Conservation (phyloP, 2,329 filamentous ascomycete genomes). For the Chalara sp. region DNA sequence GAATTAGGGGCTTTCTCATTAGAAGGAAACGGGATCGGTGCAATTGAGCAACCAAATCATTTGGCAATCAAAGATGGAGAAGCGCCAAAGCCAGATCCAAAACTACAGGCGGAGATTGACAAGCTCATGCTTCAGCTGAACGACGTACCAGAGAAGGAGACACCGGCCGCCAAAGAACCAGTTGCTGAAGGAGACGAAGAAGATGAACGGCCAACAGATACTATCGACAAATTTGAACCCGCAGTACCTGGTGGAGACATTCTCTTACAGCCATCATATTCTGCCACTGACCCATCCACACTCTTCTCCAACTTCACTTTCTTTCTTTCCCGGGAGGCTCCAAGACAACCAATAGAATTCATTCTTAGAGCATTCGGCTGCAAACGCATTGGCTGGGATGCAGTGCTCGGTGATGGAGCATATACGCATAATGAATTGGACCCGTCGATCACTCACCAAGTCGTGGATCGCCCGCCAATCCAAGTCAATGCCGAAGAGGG, state of each 20-base stretch:
- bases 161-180: constrained; percentile 36
- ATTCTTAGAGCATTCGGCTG: constrained; percentile 90
- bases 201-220: constrained; percentile 46
- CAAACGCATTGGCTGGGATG: constrained; percentile 93
- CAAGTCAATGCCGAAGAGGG: constrained; percentile 45
- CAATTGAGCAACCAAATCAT: constrained; percentile 45
- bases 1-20: constrained; percentile 89
- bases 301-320: constrained; percentile 87
- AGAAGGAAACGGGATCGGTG: constrained; percentile 62
- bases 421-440: constrained; percentile 88
- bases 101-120: constrained; percentile 59
- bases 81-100: constrained; percentile 49
- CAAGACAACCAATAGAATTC: constrained; percentile 84
- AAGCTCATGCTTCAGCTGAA: constrained; percentile 65
- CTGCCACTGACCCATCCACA: constrained; percentile 60
- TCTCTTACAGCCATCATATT: constrained; percentile 68
- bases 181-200: constrained; percentile 32
- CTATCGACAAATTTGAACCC: constrained; percentile 88
- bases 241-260: constrained; percentile 78
- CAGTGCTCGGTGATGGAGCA: constrained; percentile 81
- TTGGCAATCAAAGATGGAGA: constrained; percentile 38
- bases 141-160: constrained; percentile 37
- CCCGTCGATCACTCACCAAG: constrained; percentile 87
- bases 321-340: constrained; percentile 90
- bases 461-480: constrained; percentile 82